Percentiles rank a stretch among this genome's conserved stretches.
These are phyloP conservation scores for Sungouiella blattae DNA, from an alignment of 805 yeast genomes.

Conservation along the genomic window DNA sequence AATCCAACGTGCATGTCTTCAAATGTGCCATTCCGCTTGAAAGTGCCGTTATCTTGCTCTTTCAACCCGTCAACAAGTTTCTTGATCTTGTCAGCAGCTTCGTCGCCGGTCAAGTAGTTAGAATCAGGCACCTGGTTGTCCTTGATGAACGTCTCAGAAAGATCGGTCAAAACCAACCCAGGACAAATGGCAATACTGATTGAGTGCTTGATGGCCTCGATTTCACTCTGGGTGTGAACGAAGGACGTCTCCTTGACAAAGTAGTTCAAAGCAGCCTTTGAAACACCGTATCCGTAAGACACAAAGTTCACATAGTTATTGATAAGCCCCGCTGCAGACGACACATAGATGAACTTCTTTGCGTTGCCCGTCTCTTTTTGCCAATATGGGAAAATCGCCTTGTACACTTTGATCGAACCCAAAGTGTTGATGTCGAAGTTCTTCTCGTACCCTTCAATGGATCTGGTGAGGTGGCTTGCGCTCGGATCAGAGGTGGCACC, in stretches of 20 bases:
- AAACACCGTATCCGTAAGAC: conserved; percentile 28
- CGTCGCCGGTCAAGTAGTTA: conserved; percentile 19
- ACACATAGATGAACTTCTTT: conserved; percentile 23
- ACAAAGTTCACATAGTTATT: not conserved
- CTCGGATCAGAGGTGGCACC: too few relatives aligned
- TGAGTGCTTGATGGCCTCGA: not conserved
- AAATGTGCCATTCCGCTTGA: too few relatives aligned
- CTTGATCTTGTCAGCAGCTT: conserved; percentile 16
- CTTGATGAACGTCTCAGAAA: conserved; percentile 3
- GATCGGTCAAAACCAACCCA: conserved; percentile 37
- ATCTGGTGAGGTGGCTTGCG: too few relatives aligned
- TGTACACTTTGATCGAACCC: conserved; percentile 26
- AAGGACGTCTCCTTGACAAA: conserved; percentile 14
- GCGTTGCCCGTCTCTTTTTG: conserved; percentile 11
- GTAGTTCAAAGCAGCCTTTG: conserved; percentile 38
- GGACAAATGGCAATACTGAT: conserved; percentile 30
- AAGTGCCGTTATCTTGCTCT: conserved; percentile 22
- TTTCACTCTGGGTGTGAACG: not conserved
- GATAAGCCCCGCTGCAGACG: conserved; percentile 21
- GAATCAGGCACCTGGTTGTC: not conserved
- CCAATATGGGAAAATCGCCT: conserved; percentile 25
- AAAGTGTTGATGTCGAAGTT: conserved; percentile 23
- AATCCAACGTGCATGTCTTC: too few relatives aligned
- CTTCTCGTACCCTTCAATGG: too few relatives aligned
- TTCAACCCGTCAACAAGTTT: conserved; percentile 17